Base-by-base conservation (phyloP, 345 rosid genomes). In the Aethionema arabicum region DNA sequence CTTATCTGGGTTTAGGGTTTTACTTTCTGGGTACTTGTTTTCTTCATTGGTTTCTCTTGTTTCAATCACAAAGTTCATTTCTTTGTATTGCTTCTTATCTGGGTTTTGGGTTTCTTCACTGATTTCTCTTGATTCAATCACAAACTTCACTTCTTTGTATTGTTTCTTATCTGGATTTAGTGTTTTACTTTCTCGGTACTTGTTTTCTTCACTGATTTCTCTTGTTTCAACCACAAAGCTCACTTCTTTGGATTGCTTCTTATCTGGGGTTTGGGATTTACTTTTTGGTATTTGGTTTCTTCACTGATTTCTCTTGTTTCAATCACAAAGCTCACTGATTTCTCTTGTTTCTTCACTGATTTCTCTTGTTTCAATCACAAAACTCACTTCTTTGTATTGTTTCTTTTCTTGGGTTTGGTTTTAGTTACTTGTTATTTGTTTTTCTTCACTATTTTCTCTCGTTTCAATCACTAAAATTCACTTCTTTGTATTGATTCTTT, bases 371-470 rank as follows among this genome's bases (percentile, higher is more conserved):
- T n/a, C 6, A 13, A 14, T 5, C 15, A 27, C 27, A 35, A 43
- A 50, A 51, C 2, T 64, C 27, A n/a, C n/a, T n/a, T n/a, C n/a
- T n/a, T n/a, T n/a, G n/a, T 36, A 8, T 39, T 7, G 8, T 39
- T 39, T 39, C 11, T 7, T n/a, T 39, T 39, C 43, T 15, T 39
- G 43, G 43, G 43, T 39, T 39, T 36, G n/a, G n/a, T n/a, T n/a
- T n/a, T n/a, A n/a, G n/a, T n/a, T n/a, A n/a, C n/a, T n/a, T n/a
- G n/a, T n/a, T n/a, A n/a, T n/a, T n/a, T n/a, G n/a, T n/a, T n/a
- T n/a, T n/a, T n/a, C 74, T 57, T 70, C 56, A 64, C 70, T 30
- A 47, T 42, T 57, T 71, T 55, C 15, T 61, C 65, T 63, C 49
- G 35, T 57, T 51, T n/a, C 6, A 13, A 14, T 5, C 15, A 27